Conservation (phyloP, 352 stramenopile genomes). For the Pythium apleroticum region DNA sequence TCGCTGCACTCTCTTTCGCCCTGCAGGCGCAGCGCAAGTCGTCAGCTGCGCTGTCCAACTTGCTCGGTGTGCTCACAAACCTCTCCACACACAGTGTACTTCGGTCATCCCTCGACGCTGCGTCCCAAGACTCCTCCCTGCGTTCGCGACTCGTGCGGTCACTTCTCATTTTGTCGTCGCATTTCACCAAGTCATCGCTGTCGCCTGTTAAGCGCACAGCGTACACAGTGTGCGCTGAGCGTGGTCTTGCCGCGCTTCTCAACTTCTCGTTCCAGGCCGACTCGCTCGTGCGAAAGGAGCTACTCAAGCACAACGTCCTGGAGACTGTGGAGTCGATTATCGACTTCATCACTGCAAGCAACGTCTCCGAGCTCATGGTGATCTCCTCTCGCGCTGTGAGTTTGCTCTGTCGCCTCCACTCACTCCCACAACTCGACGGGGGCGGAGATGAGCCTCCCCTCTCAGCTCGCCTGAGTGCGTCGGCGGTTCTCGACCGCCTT, state of each 20-base stretch:
- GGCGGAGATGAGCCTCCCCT: neutral
- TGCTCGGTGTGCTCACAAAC: conserved; percentile 62
- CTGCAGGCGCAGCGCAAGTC: conserved; percentile 9
- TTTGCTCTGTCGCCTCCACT: conserved; percentile 65
- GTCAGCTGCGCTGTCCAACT: conserved; percentile 26
- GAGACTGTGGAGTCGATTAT: conserved; percentile 29
- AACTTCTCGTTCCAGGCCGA: conserved; percentile 57
- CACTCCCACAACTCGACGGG: conserved; percentile 6
- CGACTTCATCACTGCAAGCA: conserved; percentile 7
- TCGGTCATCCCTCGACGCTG: conserved; percentile 18
- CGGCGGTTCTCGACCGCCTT: conserved; percentile 11
- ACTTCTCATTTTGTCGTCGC: conserved; percentile 22
- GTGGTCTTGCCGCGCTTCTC: conserved; percentile 53
- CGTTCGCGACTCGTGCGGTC: conserved; percentile 21
- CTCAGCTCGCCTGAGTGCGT: neutral
- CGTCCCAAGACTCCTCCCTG: neutral
- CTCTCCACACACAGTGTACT: conserved; percentile 42
- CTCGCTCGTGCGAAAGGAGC: conserved; percentile 35
- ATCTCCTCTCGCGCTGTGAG: conserved; percentile 44
- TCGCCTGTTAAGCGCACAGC: neutral
- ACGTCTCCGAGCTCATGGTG: conserved; percentile 29
- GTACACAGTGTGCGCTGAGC: conserved; percentile 32
- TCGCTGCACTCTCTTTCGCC: conserved; percentile 16
- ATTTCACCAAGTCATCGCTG: conserved; percentile 20
- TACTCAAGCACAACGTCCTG: conserved; percentile 32